Evolutionary conservation across 208 protist genomes (phyloP).

Genomic region (Angomonas deanei): DNA sequence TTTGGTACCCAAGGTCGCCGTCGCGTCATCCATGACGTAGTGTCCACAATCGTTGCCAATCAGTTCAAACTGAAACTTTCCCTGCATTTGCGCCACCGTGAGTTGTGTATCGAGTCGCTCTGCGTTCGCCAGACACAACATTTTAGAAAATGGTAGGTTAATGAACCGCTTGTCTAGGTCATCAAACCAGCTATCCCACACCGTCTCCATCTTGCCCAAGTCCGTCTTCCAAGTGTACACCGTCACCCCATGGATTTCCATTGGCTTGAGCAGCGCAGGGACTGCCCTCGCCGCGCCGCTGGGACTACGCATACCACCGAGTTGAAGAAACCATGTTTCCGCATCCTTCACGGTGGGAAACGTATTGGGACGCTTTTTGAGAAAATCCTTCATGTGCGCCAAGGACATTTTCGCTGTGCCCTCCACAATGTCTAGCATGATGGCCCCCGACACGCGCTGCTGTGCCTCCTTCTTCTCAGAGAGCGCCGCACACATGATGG

Average conservation of each 20-base stretch:
- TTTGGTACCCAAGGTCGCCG: conserved; percentile 40
- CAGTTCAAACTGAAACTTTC: conserved; percentile 92
- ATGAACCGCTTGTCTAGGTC: conserved; percentile 84
- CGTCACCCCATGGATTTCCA: conserved; percentile 21
- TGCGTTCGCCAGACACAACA: conserved; percentile 82
- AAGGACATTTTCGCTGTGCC: conserved; percentile 82
- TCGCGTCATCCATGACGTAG: conserved; percentile 90
- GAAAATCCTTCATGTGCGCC: conserved; percentile 71
- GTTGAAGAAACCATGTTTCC: conserved; percentile 66
- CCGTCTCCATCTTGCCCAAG: conserved; percentile 46
- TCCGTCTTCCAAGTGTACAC: conserved; percentile 62
- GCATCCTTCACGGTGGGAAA: conserved; percentile 68
- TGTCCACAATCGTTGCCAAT: conserved; percentile 82
- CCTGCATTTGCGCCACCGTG: conserved; percentile 92
- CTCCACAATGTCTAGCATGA: conserved; percentile 90
- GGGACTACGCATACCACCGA: conserved; percentile 64
- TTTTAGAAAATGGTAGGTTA: conserved; percentile 60
- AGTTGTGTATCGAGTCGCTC: conserved; percentile 86
- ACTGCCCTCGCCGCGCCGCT: conserved; percentile 64
- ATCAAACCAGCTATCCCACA: conserved; percentile 88
- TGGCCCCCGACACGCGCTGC: conserved; percentile 39
- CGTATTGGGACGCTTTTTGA: conserved; percentile 51
- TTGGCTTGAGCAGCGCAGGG: conserved; percentile 52
- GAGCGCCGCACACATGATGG: conserved; percentile 55
- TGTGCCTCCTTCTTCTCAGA: conserved; percentile 15